Evolutionary conservation across 345 rosid species (phyloP), one percentile per base, ranked within the genome.

Genomic region (Eutrema heterophyllum): DNA sequence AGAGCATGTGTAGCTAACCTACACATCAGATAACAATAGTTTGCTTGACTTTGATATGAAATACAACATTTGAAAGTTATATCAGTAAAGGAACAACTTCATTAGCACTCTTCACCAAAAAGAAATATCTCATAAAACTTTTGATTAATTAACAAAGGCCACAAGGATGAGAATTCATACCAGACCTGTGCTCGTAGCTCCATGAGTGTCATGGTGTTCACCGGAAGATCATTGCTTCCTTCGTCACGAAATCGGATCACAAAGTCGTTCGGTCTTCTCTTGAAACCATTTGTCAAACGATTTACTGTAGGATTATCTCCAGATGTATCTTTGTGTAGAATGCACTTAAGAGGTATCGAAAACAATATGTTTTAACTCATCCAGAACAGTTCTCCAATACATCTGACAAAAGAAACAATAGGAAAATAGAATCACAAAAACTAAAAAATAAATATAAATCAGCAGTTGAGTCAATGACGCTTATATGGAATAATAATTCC

Each of bases 1-100:
- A 95, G 85, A 53, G 93, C 97, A 72, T 86, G 72, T 36, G 99
- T 97, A 72, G 83, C 88, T 46, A 81, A 83, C 98, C 98, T 94
- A 74, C 68, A 83, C 33, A 65, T 53, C 4, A 63, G 10, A 77
- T 35, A 61, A 54, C 51, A 61, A 52, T 10, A 11, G 2, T 41
- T 40, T 50, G 11, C 32, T 36, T 65, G 11, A 13, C 40, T 16
- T 40, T 52, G 16, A 64, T 21, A 63, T 49, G 38, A 39, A 30
- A 48, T 12, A 24, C 33, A 50, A n/a, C n/a, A n/a, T 50, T 40
- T 40, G 36, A 7, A 66, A 63, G 3, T n/a, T 15, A 15, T 33
- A 38, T 5, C 9, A 41, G 9, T 5, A 67, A 68, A 15, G 9
- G 21, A 72, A 75, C 16, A 38, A 10, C 36, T 7, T 15, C 70